Percentiles rank a stretch among this genome's conserved stretches.
These are phyloP conservation scores for Brasilioporus rufonigricans DNA, from an alignment of 768 basidiomycete genomes.

Conservation along the genomic window DNA sequence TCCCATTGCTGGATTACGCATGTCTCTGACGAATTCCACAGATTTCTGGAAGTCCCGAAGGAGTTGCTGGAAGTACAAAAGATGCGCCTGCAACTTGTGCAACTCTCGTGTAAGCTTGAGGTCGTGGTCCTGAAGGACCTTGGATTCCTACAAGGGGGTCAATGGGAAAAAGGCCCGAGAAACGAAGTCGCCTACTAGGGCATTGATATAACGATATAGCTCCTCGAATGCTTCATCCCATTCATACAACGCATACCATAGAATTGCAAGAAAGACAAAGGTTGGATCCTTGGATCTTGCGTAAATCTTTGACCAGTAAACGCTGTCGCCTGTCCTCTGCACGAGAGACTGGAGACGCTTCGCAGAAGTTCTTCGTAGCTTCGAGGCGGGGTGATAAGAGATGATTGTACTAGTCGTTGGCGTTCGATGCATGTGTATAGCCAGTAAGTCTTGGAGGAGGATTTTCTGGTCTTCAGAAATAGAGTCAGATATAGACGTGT, in stretches of 20 bases:
- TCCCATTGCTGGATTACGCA: conserved; percentile 48
- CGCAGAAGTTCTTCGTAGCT: conserved; percentile 28
- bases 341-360: conserved; percentile 28
- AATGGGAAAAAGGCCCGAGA: background rate
- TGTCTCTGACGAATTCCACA: conserved; percentile 46
- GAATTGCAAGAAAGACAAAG: conserved; percentile 48
- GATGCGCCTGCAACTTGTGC: conserved; percentile 56
- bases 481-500: background rate
- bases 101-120: conserved; percentile 51
- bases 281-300: conserved; percentile 44
- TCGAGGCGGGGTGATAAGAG: conserved; percentile 31
- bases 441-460: conserved; percentile 45
- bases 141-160: conserved; percentile 39
- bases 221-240: conserved; percentile 61
- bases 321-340: conserved; percentile 30
- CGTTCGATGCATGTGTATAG: conserved; percentile 50
- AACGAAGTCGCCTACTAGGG: conserved; percentile 37
- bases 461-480: conserved; percentile 14
- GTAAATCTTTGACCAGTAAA: conserved; percentile 36
- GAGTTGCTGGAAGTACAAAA: conserved; percentile 54
- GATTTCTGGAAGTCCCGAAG: conserved; percentile 52
- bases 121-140: conserved; percentile 41
- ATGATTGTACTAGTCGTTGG: conserved; percentile 23
- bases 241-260: conserved; percentile 61
- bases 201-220: conserved; percentile 48